A percentile compares a stretch with the other conserved stretches of the same genome.
These are phyloP conservation scores for Epicoccum nigrum DNA, from an alignment of 2,329 filamentous ascomycete genomes.

Conservation along the genomic window DNA sequence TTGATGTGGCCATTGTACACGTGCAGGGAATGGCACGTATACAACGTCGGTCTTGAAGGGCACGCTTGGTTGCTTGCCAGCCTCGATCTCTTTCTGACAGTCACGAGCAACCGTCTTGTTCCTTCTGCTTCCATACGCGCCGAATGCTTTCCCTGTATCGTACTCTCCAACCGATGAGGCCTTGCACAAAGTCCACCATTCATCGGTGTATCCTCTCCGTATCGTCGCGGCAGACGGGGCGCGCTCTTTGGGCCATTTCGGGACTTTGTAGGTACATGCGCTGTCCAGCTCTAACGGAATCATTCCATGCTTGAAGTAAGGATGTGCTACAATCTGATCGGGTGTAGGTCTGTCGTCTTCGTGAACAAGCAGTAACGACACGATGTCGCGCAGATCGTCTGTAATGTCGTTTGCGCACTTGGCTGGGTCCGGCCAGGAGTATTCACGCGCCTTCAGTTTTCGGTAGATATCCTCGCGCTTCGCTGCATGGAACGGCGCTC, in stretches of 20 bases:
- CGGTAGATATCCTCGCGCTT: slow-evolving; percentile 85
- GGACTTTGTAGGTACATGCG: slow-evolving; percentile 53
- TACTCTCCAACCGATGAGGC: slow-evolving; percentile 58
- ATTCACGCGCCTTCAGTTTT: slow-evolving; percentile 71
- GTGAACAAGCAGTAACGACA: slow-evolving; percentile 75
- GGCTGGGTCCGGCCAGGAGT: slow-evolving; percentile 76
- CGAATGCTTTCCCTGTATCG: slow-evolving; percentile 53
- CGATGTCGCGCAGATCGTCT: slow-evolving; percentile 76
- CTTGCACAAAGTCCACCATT: slow-evolving; percentile 58
- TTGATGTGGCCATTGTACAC: slow-evolving; percentile 46
- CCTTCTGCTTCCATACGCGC: slow-evolving; percentile 54
- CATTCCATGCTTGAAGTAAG: slow-evolving; percentile 78
- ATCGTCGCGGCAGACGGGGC: slow-evolving; percentile 53
- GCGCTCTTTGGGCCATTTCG: slow-evolving; percentile 54
- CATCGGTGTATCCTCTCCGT: slow-evolving; percentile 56
- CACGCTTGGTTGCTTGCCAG: slow-evolving; percentile 55
- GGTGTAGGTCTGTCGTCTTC: slow-evolving; percentile 76
- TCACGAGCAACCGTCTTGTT: slow-evolving; percentile 58
- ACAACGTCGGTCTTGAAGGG: slow-evolving; percentile 57
- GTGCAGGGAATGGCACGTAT: slow-evolving; percentile 54
- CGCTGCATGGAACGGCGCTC: slow-evolving; percentile 92
- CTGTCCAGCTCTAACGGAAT: slow-evolving; percentile 64
- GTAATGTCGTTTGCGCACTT: slow-evolving; percentile 73
- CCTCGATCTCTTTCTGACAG: slow-evolving; percentile 56
- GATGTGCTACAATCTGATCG: slow-evolving; percentile 78